Evolutionary conservation across 441 rosid species (phyloP), one percentile per base, ranked within the genome.

Genomic region (Flueggea neowawraea): DNA sequence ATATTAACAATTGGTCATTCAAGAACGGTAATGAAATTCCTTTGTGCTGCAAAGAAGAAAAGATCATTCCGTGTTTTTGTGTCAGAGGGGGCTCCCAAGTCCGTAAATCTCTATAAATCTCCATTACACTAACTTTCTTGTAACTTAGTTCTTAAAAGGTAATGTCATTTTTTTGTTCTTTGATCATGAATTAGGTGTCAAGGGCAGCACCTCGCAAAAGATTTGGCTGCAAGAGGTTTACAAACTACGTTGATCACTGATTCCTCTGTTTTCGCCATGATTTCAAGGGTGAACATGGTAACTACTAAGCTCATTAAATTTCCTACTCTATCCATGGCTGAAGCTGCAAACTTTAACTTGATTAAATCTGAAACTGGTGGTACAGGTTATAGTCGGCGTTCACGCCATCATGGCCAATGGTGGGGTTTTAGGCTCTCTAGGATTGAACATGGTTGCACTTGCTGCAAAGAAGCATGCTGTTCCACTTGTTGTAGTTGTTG

Each of bases 381-480:
- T 57, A 56, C 72, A 92, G 98, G 99, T 95, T 73, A 95, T 92
- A 59, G 95, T 95, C 60, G 99, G 98, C 73, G 97, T 97, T 71
- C 98, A 92, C 70, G 96, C 95, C 65, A 95, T 95, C 59, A 88
- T 95, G 98, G 97, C 99, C 54, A 90, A 95, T 78, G 99, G 98
- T 63, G 97, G 97, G 60, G 97, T 92, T 59, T 85, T 95, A 69
- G 96, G 90, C 57, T 96, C 98, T 67, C 95, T 95, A 66, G 99
- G 98, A 53, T 71, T 91, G 79, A 95, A 95, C 80, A 90, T 92
- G 98, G 93, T 88, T 68, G 97, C 99, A 16, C 90, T 92, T 68
- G 98, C 99, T 54, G 98, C 98, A 50, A 78, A 92, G 81, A 95
- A 85, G 78, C 98, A 95, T 56, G 98, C 96, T 52, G 98, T 95